Conservation (phyloP, 495 filamentous ascomycete genomes). For the Aspergillus diversus region DNA sequence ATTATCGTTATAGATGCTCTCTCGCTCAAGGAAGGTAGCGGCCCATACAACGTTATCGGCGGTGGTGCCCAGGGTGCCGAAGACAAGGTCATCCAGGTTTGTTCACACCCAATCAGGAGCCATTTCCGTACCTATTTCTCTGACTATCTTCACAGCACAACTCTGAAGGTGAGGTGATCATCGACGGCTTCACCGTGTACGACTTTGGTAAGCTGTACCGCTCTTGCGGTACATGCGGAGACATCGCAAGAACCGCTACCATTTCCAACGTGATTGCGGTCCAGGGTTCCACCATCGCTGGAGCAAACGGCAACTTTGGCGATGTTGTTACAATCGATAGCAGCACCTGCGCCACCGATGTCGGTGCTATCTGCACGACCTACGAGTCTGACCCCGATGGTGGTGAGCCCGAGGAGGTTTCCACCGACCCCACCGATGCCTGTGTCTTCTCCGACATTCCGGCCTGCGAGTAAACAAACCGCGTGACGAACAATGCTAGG, state of each 20-base stretch:
- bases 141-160: slow-evolving; percentile 62
- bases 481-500: too few relatives aligned
- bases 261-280: slow-evolving; percentile 55
- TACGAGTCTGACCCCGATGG: slow-evolving; percentile 48
- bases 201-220: slow-evolving; percentile 59
- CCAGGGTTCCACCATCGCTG: slow-evolving; percentile 31
- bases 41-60: slow-evolving; percentile 53
- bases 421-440: too few relatives aligned
- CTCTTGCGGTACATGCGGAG: slow-evolving; percentile 61
- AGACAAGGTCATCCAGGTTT: slow-evolving; percentile 39
- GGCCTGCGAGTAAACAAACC: too few relatives aligned
- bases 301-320: slow-evolving; percentile 33
- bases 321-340: slow-evolving; percentile 23
- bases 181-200: slow-evolving; percentile 58
- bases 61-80: slow-evolving; percentile 60
- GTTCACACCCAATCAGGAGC: too few relatives aligned
- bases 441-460: too few relatives aligned
- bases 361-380: slow-evolving; percentile 46
- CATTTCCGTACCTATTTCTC: too few relatives aligned
- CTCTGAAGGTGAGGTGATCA: slow-evolving; percentile 57
- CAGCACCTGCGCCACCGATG: slow-evolving; percentile 27
- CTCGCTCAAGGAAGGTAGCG: slow-evolving; percentile 33
- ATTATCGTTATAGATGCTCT: slow-evolving; percentile 18
- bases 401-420: slow-evolving; percentile 30
- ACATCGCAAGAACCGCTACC: slow-evolving; percentile 46